Percentiles rank a stretch among this genome's conserved stretches.
Conservation (phyloP, 1,139 yeast genomes). For the Kodamaea derodonti region DNA sequence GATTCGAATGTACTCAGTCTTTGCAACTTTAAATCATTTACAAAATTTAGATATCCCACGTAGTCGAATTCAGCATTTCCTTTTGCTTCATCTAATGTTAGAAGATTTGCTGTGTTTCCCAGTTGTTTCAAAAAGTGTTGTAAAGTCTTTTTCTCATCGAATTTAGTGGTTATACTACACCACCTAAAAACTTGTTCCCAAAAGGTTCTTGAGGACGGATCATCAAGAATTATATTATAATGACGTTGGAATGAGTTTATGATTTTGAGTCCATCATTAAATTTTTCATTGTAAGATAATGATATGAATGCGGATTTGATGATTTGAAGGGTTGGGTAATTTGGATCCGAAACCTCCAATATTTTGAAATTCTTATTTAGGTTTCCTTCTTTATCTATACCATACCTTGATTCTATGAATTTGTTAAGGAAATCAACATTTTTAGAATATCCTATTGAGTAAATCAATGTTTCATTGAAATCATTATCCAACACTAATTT, state of each 20-base stretch:
- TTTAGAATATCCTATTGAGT: conserved; percentile 31
- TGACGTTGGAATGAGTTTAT: conserved; percentile 34
- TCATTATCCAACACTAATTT: conserved; percentile 19
- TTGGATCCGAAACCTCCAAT: conserved; percentile 13
- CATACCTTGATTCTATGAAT: conserved; percentile 31
- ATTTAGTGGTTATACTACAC: conserved; percentile 26
- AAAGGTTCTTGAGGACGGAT: conserved; percentile 20
- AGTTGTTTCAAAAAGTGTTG: conserved; percentile 22
- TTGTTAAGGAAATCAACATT: conserved; percentile 22
- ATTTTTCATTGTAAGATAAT: conserved; percentile 28
- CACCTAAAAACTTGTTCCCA: conserved; percentile 39
- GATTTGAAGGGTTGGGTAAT: conserved; percentile 25
- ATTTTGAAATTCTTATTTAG: conserved; percentile 2
- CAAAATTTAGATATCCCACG: conserved; percentile 32
- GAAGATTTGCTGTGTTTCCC: conserved; percentile 9
- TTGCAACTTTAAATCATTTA: conserved; percentile 22
- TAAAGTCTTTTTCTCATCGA: conserved; percentile 25
- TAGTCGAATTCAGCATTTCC: conserved; percentile 38
- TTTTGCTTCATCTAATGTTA: conserved; percentile 25
- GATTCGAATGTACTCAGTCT: conserved; percentile 27
- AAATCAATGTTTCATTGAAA: conserved; percentile 26
- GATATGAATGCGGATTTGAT: conserved; percentile 30
- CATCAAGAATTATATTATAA: conserved; percentile 23
- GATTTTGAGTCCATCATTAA: conserved; percentile 31
- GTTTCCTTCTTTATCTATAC: conserved; percentile 17